Percentiles rank a stretch among this genome's conserved stretches.
phyloP scores from a whole-genome alignment of 805 yeast genomes.

The Nakazawaea ernobii region DNA sequence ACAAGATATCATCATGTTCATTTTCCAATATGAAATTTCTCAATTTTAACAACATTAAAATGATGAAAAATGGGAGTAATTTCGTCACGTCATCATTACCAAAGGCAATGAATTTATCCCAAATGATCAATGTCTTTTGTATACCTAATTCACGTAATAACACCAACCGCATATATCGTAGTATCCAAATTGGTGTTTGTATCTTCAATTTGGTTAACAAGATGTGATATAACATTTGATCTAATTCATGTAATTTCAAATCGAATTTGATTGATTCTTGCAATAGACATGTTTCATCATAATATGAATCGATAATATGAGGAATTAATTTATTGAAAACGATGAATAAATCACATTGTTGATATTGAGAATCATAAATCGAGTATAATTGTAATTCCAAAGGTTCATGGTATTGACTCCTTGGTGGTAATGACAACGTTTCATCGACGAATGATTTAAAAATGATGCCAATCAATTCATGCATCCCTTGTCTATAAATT shows the following conservation, averaged over 20 bases:
- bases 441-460: constrained; percentile 28
- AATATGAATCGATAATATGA: constrained; percentile 30
- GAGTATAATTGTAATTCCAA: constrained; percentile 31
- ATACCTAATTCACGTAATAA: constrained; percentile 43
- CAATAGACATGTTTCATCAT: constrained; percentile 34
- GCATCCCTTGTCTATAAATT: constrained; percentile 48
- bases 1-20: constrained; percentile 48
- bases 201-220: constrained; percentile 38
- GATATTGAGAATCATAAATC: constrained; percentile 31
- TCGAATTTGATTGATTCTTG: constrained; percentile 44
- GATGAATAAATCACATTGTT: constrained; percentile 37
- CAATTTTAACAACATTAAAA: constrained; percentile 36
- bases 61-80: constrained; percentile 34
- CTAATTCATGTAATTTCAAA: constrained; percentile 41
- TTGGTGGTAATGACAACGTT: constrained; percentile 5
- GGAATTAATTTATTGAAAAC: constrained; percentile 34
- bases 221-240: constrained; percentile 41
- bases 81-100: constrained; percentile 22
- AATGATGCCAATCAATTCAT: constrained; percentile 46
- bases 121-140: constrained; percentile 28
- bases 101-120: constrained; percentile 43
- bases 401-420: constrained; percentile 11
- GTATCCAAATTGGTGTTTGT: constrained; percentile 50
- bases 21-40: constrained; percentile 38
- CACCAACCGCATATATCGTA: constrained; percentile 43